Conservation (phyloP, 352 stramenopile species). For the Globisporangium solare region DNA sequence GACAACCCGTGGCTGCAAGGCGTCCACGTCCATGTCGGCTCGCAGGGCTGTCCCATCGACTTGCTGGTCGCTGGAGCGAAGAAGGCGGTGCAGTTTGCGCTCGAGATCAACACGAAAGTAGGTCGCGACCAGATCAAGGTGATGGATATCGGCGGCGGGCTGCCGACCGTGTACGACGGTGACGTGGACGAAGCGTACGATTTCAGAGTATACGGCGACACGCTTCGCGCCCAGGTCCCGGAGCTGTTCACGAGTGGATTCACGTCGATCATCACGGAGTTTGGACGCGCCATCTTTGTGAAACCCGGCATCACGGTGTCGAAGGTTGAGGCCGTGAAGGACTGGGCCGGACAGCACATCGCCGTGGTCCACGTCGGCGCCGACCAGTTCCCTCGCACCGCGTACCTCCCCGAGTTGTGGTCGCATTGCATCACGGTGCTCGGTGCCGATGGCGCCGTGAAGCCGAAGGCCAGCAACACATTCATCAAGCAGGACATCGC, state of each 20-base stretch:
- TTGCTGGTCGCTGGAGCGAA: slow-evolving; percentile 77
- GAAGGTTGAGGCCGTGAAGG: slow-evolving; percentile 87
- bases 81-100: slow-evolving; percentile 69
- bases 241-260: slow-evolving; percentile 82
- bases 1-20: slow-evolving; percentile 82
- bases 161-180: slow-evolving; percentile 86
- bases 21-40: slow-evolving; percentile 89
- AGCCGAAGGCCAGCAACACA: slow-evolving; percentile 20
- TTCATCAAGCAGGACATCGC: slow-evolving; percentile 83
- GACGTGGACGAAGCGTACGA: slow-evolving; percentile 57
- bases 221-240: slow-evolving; percentile 59
- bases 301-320: slow-evolving; percentile 86
- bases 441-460: slow-evolving; percentile 36
- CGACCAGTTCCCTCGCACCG: slow-evolving; percentile 87
- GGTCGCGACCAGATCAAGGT: slow-evolving; percentile 60
- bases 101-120: slow-evolving; percentile 62
- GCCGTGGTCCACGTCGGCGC: slow-evolving; percentile 87
- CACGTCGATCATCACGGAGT: slow-evolving; percentile 89
- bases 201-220: slow-evolving; percentile 79
- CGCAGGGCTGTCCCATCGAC: slow-evolving; percentile 81
- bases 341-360: slow-evolving; percentile 74
- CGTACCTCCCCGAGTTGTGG: slow-evolving; percentile 82
- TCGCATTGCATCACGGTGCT: slow-evolving; percentile 82
- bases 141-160: slow-evolving; percentile 90
- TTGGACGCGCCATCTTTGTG: slow-evolving; percentile 82